Evolutionary conservation across 306 rosid species (phyloP).

Genomic region (Ochetophila trinervis): DNA sequence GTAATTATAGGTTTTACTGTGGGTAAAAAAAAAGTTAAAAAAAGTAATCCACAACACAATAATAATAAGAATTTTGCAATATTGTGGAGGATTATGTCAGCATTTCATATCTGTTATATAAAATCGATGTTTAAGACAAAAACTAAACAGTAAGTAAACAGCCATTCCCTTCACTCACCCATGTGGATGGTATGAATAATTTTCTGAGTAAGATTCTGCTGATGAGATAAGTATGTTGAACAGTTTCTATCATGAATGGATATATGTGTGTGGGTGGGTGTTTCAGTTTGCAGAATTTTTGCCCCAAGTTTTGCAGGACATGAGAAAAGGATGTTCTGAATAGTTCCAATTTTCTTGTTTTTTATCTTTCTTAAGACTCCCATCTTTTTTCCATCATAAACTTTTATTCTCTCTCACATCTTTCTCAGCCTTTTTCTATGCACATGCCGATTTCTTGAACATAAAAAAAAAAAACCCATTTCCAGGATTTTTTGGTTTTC

Average conservation of each 20-base stretch:
- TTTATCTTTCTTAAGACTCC: slow-evolving; percentile 12
- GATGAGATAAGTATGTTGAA: slow-evolving; percentile 23
- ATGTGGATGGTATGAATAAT: slow-evolving; percentile 28
- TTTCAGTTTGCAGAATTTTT: slow-evolving; percentile 27
- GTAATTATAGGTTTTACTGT: neutral
- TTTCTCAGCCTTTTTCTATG: neutral
- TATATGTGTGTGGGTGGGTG: neutral
- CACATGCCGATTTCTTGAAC: no score
- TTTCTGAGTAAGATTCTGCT: slow-evolving; percentile 28
- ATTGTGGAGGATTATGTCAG: neutral
- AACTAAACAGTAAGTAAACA: slow-evolving; percentile 4
- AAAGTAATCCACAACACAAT: neutral
- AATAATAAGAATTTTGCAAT: neutral
- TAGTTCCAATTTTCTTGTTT: slow-evolving; percentile 18
- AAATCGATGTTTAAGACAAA: no score
- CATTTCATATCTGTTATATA: no score
- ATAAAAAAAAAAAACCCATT: no score
- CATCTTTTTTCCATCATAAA: neutral
- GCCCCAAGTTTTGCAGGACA: slow-evolving; percentile 29
- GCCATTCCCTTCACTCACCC: slow-evolving; percentile 6
- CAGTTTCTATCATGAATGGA: slow-evolving; percentile 28
- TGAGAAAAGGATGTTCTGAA: slow-evolving; percentile 36
- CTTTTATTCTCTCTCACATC: neutral
- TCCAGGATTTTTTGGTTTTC: neutral
- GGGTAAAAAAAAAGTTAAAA: no score